Conservation (phyloP, 371 early-diverging fungal genomes). For the Syncephalastrum monosporum region DNA sequence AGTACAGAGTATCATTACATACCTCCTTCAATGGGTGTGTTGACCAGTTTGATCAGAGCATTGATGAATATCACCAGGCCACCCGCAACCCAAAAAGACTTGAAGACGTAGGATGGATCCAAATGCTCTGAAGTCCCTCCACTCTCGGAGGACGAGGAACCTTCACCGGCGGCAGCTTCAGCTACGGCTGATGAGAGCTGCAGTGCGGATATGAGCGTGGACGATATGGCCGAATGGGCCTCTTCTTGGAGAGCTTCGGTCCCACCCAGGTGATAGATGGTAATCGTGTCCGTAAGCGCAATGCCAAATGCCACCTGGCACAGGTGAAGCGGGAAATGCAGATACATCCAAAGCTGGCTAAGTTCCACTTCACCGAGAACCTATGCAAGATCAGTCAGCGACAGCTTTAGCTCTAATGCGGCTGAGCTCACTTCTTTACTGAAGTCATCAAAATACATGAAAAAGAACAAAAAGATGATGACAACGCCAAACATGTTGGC, state of each 20-base stretch:
- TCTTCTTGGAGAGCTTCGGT: constrained; percentile 12
- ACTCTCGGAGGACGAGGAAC: neutral
- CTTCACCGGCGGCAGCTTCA: constrained; percentile 6
- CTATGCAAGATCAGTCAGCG: constrained; percentile 6
- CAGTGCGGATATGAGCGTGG: constrained; percentile 12
- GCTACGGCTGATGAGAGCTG: constrained; percentile 12
- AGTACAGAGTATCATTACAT: constrained; percentile 19
- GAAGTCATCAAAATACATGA: constrained; percentile 57
- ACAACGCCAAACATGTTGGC: constrained; percentile 47
- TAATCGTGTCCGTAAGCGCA: constrained; percentile 51
- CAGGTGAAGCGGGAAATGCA: constrained; percentile 59
- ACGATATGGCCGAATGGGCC: constrained; percentile 4
- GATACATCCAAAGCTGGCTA: constrained; percentile 59
- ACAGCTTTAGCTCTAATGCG: neutral
- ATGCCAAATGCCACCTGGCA: constrained; percentile 60
- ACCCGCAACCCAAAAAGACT: constrained; percentile 44
- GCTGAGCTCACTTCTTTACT: constrained; percentile 27
- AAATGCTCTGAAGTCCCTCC: constrained; percentile 2
- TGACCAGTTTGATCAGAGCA: constrained; percentile 42
- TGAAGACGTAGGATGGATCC: constrained; percentile 28
- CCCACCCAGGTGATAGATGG: constrained; percentile 27
- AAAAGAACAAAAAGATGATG: constrained; percentile 50
- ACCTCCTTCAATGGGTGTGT: constrained; percentile 34
- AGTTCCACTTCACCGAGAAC: constrained; percentile 25
- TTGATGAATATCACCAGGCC: constrained; percentile 42